A percentile compares a stretch with the other conserved stretches of the same genome.
phyloP scores from a whole-genome alignment of 805 yeast species.

The Starmerella apicola region DNA sequence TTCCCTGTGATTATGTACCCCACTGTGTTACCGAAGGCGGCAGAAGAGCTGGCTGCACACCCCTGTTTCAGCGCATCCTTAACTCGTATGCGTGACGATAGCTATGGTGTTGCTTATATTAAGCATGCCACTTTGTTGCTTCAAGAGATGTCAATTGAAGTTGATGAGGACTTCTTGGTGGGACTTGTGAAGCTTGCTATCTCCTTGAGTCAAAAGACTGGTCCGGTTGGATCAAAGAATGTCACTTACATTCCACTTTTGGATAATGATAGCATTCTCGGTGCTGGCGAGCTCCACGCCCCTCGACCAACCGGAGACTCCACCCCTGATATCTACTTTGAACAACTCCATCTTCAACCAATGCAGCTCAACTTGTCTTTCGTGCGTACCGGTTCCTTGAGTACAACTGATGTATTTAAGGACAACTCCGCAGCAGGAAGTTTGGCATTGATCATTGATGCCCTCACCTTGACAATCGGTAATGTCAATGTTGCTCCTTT shows the following conservation, averaged over 20 bases:
- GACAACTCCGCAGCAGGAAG: constrained; percentile 14
- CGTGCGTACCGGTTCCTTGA: constrained; percentile 49
- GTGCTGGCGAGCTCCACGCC: constrained; percentile 39
- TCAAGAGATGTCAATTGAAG: constrained; percentile 84
- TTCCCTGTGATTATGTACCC: constrained; percentile 87
- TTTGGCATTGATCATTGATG: constrained; percentile 51
- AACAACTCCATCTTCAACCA: constrained; percentile 85
- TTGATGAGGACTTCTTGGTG: constrained; percentile 85
- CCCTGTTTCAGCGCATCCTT: constrained; percentile 83
- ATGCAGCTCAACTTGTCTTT: constrained; percentile 78
- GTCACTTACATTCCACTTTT: constrained; percentile 6
- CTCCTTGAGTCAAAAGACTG: constrained; percentile 5
- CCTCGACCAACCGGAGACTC: constrained; percentile 47
- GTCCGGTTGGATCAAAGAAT: neutral
- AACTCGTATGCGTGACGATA: constrained; percentile 72
- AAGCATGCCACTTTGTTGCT: constrained; percentile 82
- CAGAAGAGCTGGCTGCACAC: constrained; percentile 71
- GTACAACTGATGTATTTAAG: constrained; percentile 51
- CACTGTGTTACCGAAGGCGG: constrained; percentile 72
- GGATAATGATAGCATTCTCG: constrained; percentile 35
- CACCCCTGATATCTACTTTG: constrained; percentile 66
- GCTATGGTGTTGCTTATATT: constrained; percentile 79
- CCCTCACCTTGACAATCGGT: constrained; percentile 92
- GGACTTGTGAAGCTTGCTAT: constrained; percentile 66
- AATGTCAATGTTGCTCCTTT: constrained; percentile 96